phyloP scores from a whole-genome alignment of 768 basidiomycete genomes.

The Mycena pura region DNA sequence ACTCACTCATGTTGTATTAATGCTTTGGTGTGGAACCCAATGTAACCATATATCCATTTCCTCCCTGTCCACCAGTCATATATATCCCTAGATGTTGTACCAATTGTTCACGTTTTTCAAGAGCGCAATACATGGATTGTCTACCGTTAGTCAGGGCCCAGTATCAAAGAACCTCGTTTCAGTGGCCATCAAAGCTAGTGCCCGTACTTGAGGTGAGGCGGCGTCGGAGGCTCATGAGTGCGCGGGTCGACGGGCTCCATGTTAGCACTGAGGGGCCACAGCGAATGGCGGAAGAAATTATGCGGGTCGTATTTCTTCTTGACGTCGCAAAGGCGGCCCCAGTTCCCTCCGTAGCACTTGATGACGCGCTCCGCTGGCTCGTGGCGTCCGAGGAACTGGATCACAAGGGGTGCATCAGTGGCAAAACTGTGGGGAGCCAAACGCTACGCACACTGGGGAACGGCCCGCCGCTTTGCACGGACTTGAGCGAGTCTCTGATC shows the following conservation, averaged over 20 bases:
- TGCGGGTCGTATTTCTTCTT: slow-evolving; percentile 81
- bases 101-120: no score
- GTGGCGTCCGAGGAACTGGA: slow-evolving; percentile 77
- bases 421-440: slow-evolving; percentile 19
- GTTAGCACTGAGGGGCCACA: slow-evolving; percentile 77
- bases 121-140: no score
- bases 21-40: no score
- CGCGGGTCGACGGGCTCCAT: slow-evolving; percentile 62
- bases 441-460: slow-evolving; percentile 75
- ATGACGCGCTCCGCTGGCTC: slow-evolving; percentile 68
- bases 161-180: no score
- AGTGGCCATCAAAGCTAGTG: slow-evolving; percentile 25
- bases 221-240: slow-evolving; percentile 68
- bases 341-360: slow-evolving; percentile 77
- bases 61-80: not conserved
- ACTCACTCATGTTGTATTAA: no score
- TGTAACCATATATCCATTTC: not conserved
- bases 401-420: slow-evolving; percentile 21
- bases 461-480: slow-evolving; percentile 79
- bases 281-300: slow-evolving; percentile 76
- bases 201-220: slow-evolving; percentile 38
- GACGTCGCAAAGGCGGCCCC: slow-evolving; percentile 70
- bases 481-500: slow-evolving; percentile 77
- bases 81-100: slow-evolving; percentile 3
- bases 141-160: no score